Percentiles rank a stretch among this genome's conserved stretches.
Conservation (phyloP, 495 filamentous ascomycete species). For the Paragyromitra xinjiangensis region DNA sequence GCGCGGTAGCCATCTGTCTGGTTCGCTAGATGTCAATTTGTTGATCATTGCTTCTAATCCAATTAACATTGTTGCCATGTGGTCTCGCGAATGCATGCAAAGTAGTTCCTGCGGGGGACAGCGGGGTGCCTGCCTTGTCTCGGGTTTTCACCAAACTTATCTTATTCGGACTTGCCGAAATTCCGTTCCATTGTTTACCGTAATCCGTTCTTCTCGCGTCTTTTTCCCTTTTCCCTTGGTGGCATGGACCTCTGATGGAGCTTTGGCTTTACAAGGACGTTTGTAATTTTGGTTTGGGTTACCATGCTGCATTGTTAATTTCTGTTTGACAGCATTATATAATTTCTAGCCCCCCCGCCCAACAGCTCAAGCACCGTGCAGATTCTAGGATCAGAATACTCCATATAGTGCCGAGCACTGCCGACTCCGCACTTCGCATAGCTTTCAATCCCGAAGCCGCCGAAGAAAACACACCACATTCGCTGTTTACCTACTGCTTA, state of each 20-base stretch:
- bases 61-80: conserved; percentile 31
- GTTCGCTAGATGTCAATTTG: conserved; percentile 13
- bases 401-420: conserved; percentile 16
- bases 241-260: not conserved
- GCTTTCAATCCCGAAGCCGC: conserved; percentile 11
- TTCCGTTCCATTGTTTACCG: conserved; percentile 32
- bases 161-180: conserved; percentile 38
- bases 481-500: conserved; percentile 21
- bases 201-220: conserved; percentile 9
- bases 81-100: conserved; percentile 49
- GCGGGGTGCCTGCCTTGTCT: conserved; percentile 37
- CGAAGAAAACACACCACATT: conserved; percentile 2
- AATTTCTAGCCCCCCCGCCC: not conserved
- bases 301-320: conserved; percentile 20
- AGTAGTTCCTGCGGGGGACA: conserved; percentile 39
- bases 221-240: conserved; percentile 8
- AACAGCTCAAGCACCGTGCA: not conserved
- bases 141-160: conserved; percentile 31
- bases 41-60: conserved; percentile 35
- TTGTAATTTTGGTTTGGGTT: not conserved
- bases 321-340: not conserved
- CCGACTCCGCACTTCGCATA: conserved; percentile 20
- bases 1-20: conserved; percentile 24
- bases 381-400: conserved; percentile 10
- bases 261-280: conserved; percentile 8